Evolutionary conservation across 345 rosid genomes (phyloP), one percentile per base, ranked within the genome.

Genomic region (Moricandia arvensis): DNA sequence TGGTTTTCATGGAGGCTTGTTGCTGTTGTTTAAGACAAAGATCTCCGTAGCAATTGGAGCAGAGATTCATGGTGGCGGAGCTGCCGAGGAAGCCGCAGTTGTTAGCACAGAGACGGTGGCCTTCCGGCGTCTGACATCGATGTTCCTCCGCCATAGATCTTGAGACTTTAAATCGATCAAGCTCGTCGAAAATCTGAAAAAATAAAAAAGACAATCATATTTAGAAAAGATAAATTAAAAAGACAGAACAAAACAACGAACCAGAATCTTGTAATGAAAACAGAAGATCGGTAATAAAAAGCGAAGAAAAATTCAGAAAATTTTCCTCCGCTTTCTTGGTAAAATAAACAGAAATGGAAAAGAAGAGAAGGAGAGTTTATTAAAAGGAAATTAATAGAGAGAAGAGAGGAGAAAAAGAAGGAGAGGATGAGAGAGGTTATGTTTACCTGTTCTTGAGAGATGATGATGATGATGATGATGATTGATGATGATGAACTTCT

Each of bases 31-130:
- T 78, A 12, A 82, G 82, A 12, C 82, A 63, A 33, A 78, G 68
- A 66, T 82, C 89, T 16, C 79, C 55, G 80, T 86, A 86, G 55
- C 89, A 86, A 59, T 83, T 82, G 10, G 89, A 82, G 35, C 89
- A 86, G 0, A 86, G 87, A 54, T 86, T 86, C 87, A 83, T 83
- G 62, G 84, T 86, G 47, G 86, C 77, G 12, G 87, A 75, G 74
- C 84, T 83, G 3, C 89, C 87, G 24, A 82, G 76, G 62, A 86
- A 83, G n/a, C 87, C 89, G 31, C 89, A 86, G 82, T 86, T 83
- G 72, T 86, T 86, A 17, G 35, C 86, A 72, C 89, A 86, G 62
- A 80, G 85, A 67, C 82, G 79, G 78, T 84, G 83, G 8, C 87
- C 85, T 68, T 86, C 87, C n/a, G 85, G 86, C 24, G 87, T 75